Evolutionary conservation across 202 grass and related monocot genomes (phyloP).

Genomic region (Zizania palustris): DNA sequence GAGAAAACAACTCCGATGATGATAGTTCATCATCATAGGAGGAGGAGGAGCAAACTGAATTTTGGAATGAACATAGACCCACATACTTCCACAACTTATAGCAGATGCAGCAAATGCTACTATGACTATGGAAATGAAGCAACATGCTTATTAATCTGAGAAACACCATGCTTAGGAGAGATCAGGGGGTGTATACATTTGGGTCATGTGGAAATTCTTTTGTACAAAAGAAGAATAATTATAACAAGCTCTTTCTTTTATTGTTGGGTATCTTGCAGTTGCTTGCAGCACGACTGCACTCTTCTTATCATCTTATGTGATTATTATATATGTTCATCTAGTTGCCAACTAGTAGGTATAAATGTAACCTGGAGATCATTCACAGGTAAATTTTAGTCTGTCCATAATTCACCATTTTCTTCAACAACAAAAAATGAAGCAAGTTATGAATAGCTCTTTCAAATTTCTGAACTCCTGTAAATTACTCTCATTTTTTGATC

Average conservation of each 20-base stretch:
- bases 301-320: constrained; percentile 40
- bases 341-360: background rate
- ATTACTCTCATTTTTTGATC: background rate
- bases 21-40: constrained; percentile 75
- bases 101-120: constrained; percentile 32
- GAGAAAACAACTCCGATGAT: constrained; percentile 67
- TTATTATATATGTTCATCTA: constrained; percentile 22
- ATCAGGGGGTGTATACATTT: constrained; percentile 38
- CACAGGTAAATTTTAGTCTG: constrained; percentile 6
- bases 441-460: background rate
- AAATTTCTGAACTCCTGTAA: background rate
- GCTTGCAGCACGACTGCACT: constrained; percentile 21
- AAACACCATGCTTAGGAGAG: constrained; percentile 18
- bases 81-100: constrained; percentile 16
- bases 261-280: constrained; percentile 31
- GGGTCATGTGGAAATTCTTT: constrained; percentile 34
- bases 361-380: constrained; percentile 20
- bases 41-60: constrained; percentile 18
- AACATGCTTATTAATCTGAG: constrained; percentile 25
- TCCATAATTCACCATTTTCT: background rate
- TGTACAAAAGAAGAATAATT: constrained; percentile 60
- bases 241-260: constrained; percentile 31
- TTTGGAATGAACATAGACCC: constrained; percentile 34
- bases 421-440: background rate
- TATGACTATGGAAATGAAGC: constrained; percentile 28